Percentiles rank a stretch among this genome's conserved stretches.
These are phyloP conservation scores for Aphanomyces astaci DNA, from an alignment of 352 stramenopile genomes.

Conservation along the genomic window DNA sequence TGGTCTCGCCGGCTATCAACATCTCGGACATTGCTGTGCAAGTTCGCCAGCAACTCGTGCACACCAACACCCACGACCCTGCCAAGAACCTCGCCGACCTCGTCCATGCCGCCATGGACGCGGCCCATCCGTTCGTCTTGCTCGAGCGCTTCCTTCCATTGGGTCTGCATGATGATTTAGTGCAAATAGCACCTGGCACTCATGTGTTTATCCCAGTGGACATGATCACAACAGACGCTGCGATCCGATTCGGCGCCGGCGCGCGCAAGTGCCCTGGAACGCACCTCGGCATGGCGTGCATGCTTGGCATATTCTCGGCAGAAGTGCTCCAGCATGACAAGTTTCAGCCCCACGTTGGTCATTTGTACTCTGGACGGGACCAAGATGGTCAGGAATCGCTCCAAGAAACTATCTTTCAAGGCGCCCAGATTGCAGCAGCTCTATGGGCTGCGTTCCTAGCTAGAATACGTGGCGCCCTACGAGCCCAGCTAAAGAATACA, in stretches of 20 bases:
- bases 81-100: background rate
- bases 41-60: background rate
- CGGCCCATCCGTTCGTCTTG: slow-evolving; percentile 17
- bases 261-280: slow-evolving; percentile 18
- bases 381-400: slow-evolving; percentile 18
- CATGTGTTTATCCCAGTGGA: slow-evolving; percentile 22
- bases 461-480: too few species aligned
- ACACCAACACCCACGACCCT: background rate
- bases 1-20: slow-evolving; percentile 21
- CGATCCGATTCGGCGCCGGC: slow-evolving; percentile 19
- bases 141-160: background rate
- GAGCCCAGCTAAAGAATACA: too few species aligned
- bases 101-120: slow-evolving; percentile 18
- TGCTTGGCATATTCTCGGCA: slow-evolving; percentile 6
- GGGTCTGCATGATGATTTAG: background rate
- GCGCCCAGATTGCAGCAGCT: background rate
- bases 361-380: slow-evolving; percentile 18
- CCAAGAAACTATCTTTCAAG: slow-evolving; percentile 9
- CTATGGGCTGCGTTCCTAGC: background rate
- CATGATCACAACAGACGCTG: slow-evolving; percentile 13
- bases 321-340: background rate
- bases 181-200: slow-evolving; percentile 12
- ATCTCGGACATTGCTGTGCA: slow-evolving; percentile 13
- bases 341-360: slow-evolving; percentile 6
- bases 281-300: slow-evolving; percentile 8